phyloP scores from a whole-genome alignment of 768 basidiomycete genomes.

The Trametes gibbosa region DNA sequence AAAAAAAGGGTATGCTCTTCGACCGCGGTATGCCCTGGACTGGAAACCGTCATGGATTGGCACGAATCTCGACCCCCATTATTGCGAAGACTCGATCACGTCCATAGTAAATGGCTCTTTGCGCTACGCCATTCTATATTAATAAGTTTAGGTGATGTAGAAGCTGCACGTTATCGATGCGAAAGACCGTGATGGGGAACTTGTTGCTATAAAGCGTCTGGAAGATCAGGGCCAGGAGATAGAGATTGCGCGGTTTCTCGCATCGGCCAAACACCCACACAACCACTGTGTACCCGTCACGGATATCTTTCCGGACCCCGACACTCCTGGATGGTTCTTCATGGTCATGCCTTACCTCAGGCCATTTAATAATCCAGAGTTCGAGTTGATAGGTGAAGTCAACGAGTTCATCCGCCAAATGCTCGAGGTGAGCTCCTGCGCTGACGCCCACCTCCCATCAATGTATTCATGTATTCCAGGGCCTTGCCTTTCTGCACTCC shows the following conservation, averaged over 20 bases:
- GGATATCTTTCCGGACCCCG: conserved; percentile 20
- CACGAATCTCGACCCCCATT: conserved; percentile 4
- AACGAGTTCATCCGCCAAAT: conserved; percentile 14
- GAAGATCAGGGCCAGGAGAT: conserved; percentile 7
- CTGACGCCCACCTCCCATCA: too few species aligned
- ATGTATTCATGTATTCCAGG: neutral
- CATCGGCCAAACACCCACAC: neutral
- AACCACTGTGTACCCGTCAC: conserved; percentile 28
- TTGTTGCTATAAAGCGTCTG: conserved; percentile 17
- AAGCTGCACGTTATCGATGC: too few species aligned
- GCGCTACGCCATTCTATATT: too few species aligned
- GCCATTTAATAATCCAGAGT: conserved; percentile 16
- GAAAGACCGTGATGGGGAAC: too few species aligned
- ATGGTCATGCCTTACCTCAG: conserved; percentile 26
- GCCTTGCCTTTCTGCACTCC: conserved; percentile 17
- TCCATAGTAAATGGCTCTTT: conserved; percentile 1
- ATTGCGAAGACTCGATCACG: conserved; percentile 18
- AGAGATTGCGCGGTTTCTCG: conserved; percentile 6
- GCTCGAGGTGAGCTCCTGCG: neutral
- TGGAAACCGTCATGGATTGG: conserved; percentile 18
- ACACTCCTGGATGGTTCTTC: neutral
- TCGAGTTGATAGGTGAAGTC: conserved; percentile 14
- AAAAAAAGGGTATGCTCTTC: conserved; percentile 17
- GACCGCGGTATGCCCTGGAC: conserved; percentile 12
- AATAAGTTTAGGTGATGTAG: too few species aligned